Evolutionary conservation across 805 yeast genomes (phyloP).

Genomic region (Starmerella floricola): DNA sequence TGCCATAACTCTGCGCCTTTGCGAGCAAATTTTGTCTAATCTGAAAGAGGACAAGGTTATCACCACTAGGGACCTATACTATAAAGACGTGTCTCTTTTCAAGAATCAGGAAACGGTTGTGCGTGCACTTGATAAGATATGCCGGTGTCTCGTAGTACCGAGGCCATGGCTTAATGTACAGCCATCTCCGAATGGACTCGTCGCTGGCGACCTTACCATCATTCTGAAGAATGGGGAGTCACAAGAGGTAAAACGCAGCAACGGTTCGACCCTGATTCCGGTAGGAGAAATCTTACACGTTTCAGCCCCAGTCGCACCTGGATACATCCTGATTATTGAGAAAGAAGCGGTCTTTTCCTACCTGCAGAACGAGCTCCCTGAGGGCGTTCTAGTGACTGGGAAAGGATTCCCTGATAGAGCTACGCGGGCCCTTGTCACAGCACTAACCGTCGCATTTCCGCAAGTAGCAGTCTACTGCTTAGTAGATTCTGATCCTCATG

Average conservation of each 20-base stretch:
- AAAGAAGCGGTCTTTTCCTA: constrained; percentile 38
- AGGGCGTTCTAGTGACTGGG: constrained; percentile 40
- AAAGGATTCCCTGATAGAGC: constrained; percentile 55
- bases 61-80: constrained; percentile 47
- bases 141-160: constrained; percentile 31
- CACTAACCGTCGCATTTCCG: constrained; percentile 26
- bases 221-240: constrained; percentile 13
- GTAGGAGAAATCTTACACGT: constrained; percentile 24
- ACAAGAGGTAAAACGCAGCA: constrained; percentile 16
- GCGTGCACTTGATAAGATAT: constrained; percentile 31
- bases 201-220: constrained; percentile 32
- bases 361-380: constrained; percentile 22
- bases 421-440: constrained; percentile 36
- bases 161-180: constrained; percentile 35
- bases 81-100: constrained; percentile 45
- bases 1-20: constrained; percentile 14
- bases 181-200: constrained; percentile 47
- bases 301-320: constrained; percentile 20
- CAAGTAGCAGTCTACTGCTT: constrained; percentile 35
- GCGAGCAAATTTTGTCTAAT: constrained; percentile 17
- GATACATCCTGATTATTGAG: constrained; percentile 36
- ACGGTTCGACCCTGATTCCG: constrained; percentile 29
- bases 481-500: constrained; percentile 58
- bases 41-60: constrained; percentile 14
- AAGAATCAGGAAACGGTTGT: constrained; percentile 35